Conservation (phyloP, 305 asterid species). For the Plantago coronopus region DNA sequence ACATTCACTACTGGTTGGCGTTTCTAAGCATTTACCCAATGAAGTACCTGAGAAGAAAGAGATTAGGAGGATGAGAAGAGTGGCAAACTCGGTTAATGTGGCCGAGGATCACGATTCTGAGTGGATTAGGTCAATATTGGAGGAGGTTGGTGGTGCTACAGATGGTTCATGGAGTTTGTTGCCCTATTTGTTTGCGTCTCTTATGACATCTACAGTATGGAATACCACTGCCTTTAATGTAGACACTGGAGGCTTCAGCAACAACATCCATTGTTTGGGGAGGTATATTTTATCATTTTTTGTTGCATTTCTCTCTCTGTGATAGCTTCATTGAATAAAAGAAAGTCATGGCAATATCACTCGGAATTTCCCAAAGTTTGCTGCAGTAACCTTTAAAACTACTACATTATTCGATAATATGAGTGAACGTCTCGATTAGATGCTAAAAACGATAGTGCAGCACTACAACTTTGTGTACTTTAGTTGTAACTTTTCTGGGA, state of each 20-base stretch:
- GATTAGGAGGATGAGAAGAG: constrained; percentile 86
- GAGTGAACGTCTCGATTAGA: background rate
- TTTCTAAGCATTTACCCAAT: constrained; percentile 74
- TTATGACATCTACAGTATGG: constrained; percentile 88
- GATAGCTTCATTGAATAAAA: background rate
- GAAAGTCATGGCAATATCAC: background rate
- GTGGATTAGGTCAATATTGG: constrained; percentile 82
- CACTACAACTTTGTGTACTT: constrained; percentile 3
- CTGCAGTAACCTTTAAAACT: background rate
- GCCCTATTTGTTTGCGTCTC: constrained; percentile 86
- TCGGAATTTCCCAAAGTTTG: background rate
- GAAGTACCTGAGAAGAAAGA: constrained; percentile 88
- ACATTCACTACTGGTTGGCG: constrained; percentile 72
- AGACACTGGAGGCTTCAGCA: constrained; percentile 94
- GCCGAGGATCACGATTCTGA: constrained; percentile 75
- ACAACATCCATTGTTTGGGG: constrained; percentile 88
- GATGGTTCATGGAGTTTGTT: constrained; percentile 95
- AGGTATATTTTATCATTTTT: constrained; percentile 36
- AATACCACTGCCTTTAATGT: constrained; percentile 81
- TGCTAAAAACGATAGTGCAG: background rate
- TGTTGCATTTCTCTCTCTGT: background rate
- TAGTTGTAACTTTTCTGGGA: background rate
- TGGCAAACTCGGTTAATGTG: constrained; percentile 64
- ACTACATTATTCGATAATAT: background rate
- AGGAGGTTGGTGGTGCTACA: constrained; percentile 89